phyloP scores from a whole-genome alignment of 768 basidiomycete species.

The Auriscalpium microsporum region DNA sequence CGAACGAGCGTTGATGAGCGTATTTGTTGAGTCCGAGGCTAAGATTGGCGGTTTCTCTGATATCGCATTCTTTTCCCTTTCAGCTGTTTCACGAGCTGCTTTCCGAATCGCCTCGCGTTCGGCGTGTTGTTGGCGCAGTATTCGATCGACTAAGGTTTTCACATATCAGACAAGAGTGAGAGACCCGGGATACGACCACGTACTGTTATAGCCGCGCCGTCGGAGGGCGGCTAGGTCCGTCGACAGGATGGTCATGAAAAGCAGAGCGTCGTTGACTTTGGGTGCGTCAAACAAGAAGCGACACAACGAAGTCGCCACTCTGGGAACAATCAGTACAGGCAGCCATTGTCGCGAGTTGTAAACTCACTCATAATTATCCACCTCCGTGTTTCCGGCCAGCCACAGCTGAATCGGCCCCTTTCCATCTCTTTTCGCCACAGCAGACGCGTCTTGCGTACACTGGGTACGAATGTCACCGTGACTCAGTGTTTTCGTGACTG shows the following conservation, averaged over 20 bases:
- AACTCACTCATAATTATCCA: constrained; percentile 91
- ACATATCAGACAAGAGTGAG: constrained; percentile 6
- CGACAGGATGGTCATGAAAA: constrained; percentile 91
- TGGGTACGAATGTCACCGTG: constrained; percentile 41
- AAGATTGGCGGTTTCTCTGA: neutral
- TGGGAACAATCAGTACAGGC: constrained; percentile 21
- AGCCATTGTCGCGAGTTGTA: neutral
- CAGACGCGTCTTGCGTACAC: constrained; percentile 62
- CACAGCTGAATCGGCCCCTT: constrained; percentile 66
- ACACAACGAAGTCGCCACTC: constrained; percentile 80
- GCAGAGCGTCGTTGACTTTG: constrained; percentile 77
- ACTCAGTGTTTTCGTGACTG: constrained; percentile 51
- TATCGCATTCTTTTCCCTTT: constrained; percentile 17
- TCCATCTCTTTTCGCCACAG: constrained; percentile 48
- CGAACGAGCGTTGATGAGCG: constrained; percentile 2
- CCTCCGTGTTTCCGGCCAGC: constrained; percentile 62
- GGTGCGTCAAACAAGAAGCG: constrained; percentile 68
- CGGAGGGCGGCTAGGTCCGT: constrained; percentile 79
- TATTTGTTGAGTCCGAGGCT: constrained; percentile 8
- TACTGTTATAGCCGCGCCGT: constrained; percentile 81
- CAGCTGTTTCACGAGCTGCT: constrained; percentile 30
- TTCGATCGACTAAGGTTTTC: constrained; percentile 64
- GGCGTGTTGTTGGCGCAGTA: constrained; percentile 74
- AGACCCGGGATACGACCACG: constrained; percentile 6
- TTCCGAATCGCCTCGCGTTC: constrained; percentile 51